Evolutionary conservation across 2,329 filamentous ascomycete species (phyloP).

Genomic region (Cercospora sp.): DNA sequence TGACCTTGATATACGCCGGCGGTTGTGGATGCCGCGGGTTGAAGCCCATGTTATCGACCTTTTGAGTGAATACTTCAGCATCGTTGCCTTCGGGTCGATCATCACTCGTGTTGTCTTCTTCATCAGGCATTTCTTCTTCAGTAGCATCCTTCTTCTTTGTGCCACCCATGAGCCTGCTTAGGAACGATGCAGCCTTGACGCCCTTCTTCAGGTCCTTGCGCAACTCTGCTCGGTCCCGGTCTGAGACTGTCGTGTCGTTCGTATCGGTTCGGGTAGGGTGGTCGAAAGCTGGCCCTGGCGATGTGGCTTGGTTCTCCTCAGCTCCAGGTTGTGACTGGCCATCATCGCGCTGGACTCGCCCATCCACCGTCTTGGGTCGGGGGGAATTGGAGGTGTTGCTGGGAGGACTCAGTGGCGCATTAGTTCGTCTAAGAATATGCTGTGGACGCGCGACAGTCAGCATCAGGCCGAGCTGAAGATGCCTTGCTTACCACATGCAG

Average conservation of each 20-base stretch:
- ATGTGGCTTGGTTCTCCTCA: slow-evolving; percentile 19
- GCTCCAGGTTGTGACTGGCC: slow-evolving; percentile 15
- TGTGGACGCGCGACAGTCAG: slow-evolving; percentile 35
- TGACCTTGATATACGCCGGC: slow-evolving; percentile 85
- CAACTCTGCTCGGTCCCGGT: slow-evolving; percentile 16
- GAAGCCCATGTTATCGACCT: slow-evolving; percentile 70
- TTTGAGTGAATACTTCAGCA: slow-evolving; percentile 77
- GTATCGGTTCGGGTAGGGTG: slow-evolving; percentile 29
- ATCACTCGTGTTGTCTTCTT: slow-evolving; percentile 63
- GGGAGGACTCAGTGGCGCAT: slow-evolving; percentile 54
- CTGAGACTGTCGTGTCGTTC: slow-evolving; percentile 20
- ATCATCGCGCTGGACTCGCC: slow-evolving; percentile 27
- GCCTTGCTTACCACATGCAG: slow-evolving; percentile 1
- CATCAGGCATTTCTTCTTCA: slow-evolving; percentile 47
- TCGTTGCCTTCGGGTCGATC: slow-evolving; percentile 77
- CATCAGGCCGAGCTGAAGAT: slow-evolving; percentile 12
- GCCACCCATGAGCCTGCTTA: slow-evolving; percentile 78
- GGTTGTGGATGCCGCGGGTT: slow-evolving; percentile 86
- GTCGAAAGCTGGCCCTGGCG: slow-evolving; percentile 22
- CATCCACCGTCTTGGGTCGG: slow-evolving; percentile 44
- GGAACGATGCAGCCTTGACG: slow-evolving; percentile 86
- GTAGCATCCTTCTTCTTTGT: slow-evolving; percentile 60
- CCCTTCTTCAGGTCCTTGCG: slow-evolving; percentile 60
- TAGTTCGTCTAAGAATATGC: slow-evolving; percentile 66
- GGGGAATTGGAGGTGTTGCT: slow-evolving; percentile 26